phyloP scores from a whole-genome alignment of 2,329 filamentous ascomycete genomes.

The Didymella lethalis region DNA sequence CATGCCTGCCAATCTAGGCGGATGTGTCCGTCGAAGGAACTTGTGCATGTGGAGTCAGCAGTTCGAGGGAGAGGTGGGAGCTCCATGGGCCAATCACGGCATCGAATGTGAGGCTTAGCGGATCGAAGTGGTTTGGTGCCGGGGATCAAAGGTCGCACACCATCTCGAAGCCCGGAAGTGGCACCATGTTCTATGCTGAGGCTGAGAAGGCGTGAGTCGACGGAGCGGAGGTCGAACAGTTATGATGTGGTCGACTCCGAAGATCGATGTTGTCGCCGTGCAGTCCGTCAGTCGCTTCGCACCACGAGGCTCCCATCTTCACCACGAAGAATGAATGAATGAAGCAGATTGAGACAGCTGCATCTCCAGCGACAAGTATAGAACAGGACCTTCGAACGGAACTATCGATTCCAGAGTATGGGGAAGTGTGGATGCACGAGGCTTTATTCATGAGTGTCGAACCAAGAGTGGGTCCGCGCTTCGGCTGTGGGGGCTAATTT shows the following conservation, averaged over 20 bases:
- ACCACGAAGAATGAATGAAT: neutral
- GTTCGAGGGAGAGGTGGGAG: slow-evolving; percentile 8
- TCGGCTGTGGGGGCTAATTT: slow-evolving; percentile 20
- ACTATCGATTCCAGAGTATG: slow-evolving; percentile 15
- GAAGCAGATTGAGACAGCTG: neutral
- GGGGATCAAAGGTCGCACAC: slow-evolving; percentile 19
- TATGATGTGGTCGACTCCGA: slow-evolving; percentile 17
- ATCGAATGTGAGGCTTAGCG: slow-evolving; percentile 14
- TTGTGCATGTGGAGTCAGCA: slow-evolving; percentile 16
- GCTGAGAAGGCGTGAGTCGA: neutral
- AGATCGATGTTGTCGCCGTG: neutral
- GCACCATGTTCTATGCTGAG: slow-evolving; percentile 1
- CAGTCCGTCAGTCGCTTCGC: neutral
- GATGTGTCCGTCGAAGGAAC: slow-evolving; percentile 3
- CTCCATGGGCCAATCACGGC: slow-evolving; percentile 7
- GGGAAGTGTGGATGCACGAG: slow-evolving; percentile 17
- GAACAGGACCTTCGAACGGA: slow-evolving; percentile 12
- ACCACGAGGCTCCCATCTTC: neutral
- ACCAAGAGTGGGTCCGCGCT: slow-evolving; percentile 12
- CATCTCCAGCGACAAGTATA: slow-evolving; percentile 15
- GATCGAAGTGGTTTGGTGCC: slow-evolving; percentile 16
- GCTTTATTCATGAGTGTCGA: slow-evolving; percentile 3
- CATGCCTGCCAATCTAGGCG: slow-evolving; percentile 7
- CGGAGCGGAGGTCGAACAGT: neutral
- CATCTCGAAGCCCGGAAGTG: slow-evolving; percentile 15